Evolutionary conservation across 306 rosid species (phyloP).

Genomic region (Luffa aegyptiaca): DNA sequence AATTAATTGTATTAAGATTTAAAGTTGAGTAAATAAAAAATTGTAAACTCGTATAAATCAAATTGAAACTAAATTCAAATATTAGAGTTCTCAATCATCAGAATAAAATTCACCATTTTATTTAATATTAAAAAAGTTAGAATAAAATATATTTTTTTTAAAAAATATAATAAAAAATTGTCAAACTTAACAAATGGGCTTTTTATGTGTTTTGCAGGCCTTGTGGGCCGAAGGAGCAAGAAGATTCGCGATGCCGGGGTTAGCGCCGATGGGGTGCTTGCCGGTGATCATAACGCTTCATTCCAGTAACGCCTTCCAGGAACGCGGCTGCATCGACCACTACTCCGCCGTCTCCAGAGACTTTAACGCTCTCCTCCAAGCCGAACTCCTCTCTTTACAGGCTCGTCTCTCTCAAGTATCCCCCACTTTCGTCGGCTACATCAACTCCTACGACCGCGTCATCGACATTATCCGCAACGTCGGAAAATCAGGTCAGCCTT

Average conservation of each 20-base stretch:
- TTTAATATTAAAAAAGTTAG: too few species aligned
- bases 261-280: slow-evolving; percentile 67
- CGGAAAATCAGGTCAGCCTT: slow-evolving; percentile 26
- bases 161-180: neutral
- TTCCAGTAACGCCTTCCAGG: slow-evolving; percentile 13
- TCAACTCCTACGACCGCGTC: slow-evolving; percentile 36
- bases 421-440: slow-evolving; percentile 26
- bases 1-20: too few species aligned
- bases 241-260: slow-evolving; percentile 37
- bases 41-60: too few species aligned
- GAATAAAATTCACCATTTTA: too few species aligned
- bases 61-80: too few species aligned
- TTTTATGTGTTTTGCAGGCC: slow-evolving; percentile 4
- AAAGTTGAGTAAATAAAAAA: too few species aligned
- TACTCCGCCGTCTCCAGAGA: slow-evolving; percentile 35
- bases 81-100: too few species aligned
- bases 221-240: slow-evolving; percentile 55
- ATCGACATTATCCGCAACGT: slow-evolving; percentile 29
- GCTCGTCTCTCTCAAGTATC: slow-evolving; percentile 5
- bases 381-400: slow-evolving; percentile 22
- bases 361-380: slow-evolving; percentile 50
- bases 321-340: slow-evolving; percentile 35
- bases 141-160: too few species aligned
- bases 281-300: slow-evolving; percentile 38
- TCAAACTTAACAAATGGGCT: neutral